Percentiles rank a stretch among this genome's conserved stretches.
phyloP scores from a whole-genome alignment of 2,329 filamentous ascomycete species.

The Hymenoscyphus salicellus region DNA sequence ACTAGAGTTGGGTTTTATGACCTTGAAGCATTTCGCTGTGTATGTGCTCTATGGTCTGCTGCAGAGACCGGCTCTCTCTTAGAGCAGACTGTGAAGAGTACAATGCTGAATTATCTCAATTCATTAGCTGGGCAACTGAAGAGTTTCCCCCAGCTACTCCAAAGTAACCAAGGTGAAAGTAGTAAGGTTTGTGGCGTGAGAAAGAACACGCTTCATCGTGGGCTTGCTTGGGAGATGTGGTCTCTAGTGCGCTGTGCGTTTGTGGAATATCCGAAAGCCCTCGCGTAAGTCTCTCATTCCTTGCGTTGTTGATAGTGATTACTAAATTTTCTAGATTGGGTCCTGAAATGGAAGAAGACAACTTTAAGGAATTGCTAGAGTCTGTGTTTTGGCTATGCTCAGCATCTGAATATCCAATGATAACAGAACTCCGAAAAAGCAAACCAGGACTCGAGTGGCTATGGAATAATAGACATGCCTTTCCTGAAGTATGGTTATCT shows the following conservation, averaged over 20 bases:
- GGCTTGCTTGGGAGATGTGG: conserved; percentile 26
- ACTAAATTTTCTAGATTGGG: conserved; percentile 25
- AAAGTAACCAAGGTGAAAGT: conserved; percentile 6
- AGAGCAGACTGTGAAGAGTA: conserved; percentile 12
- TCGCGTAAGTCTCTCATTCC: conserved; percentile 24
- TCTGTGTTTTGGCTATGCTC: conserved; percentile 32
- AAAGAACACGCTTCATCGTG: conserved; percentile 17
- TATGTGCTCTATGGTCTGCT: conserved; percentile 29
- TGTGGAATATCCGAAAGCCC: conserved; percentile 29
- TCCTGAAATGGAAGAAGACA: conserved; percentile 16
- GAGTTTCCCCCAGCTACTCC: conserved; percentile 14
- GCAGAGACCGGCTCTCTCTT: conserved; percentile 19
- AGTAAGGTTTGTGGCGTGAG: conserved; percentile 11
- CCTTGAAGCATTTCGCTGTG: conserved; percentile 28
- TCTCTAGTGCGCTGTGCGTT: conserved; percentile 27
- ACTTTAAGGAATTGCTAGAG: conserved; percentile 26
- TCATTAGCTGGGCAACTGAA: conserved; percentile 18
- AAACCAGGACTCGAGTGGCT: conserved; percentile 12
- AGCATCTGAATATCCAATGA: conserved; percentile 1
- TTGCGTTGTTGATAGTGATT: too few relatives aligned
- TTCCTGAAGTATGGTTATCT: conserved; percentile 28
- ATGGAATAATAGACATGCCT: conserved; percentile 20
- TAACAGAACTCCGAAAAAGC: background rate
- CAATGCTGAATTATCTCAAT: conserved; percentile 22
- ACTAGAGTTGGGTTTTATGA: conserved; percentile 19